Base-by-base conservation (phyloP, 768 basidiomycete genomes). In the Lentinula sp. region DNA sequence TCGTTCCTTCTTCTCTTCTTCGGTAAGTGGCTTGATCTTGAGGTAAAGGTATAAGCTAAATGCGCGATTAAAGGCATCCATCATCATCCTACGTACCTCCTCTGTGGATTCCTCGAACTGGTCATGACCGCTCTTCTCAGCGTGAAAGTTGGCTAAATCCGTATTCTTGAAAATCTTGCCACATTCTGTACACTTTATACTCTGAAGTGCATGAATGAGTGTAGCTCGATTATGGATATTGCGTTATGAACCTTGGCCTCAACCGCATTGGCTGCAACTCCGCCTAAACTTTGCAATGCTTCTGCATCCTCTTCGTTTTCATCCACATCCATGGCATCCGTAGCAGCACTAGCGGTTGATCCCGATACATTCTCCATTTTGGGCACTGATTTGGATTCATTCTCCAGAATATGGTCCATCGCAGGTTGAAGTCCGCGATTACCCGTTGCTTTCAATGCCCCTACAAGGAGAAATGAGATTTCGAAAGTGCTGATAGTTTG, bases 21-120 rank as follows among this genome's bases (percentile, higher is more conserved):
- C 95, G 0, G 95, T 98, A 56, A 99, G 72, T 0, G 96, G 95
- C 70, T 93, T 94, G 73, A 98, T 85, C 93, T 93, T 58, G 37
- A 50, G 42, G 15, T 28, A 37, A 28, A n/a, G 18, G 32, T 11
- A 10, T 39, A 34, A 50, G 42, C 18, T 31, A 37, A 49, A 45
- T 48, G 62, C 57, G 43, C 32, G 42, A 28, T 35, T 23, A 32
- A 52, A 65, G 56, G 37, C 54, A 51, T 21, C 21, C 34, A 8
- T 8, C 34, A 1, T 28, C 28, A 28, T 28, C 28, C 28, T 28
- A 53, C 43, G 40, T 15, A 92, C 94, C 81, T 98, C 96, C 68
- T 98, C 95, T 0, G 86, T 91, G 1, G 91, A 94, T 69, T 98
- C 96, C 70, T 97, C 95, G 64, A 98, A 98, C 65, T 95, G 87